phyloP scores from a whole-genome alignment of 805 yeast genomes.

The Nakazawaea wickerhamii region DNA sequence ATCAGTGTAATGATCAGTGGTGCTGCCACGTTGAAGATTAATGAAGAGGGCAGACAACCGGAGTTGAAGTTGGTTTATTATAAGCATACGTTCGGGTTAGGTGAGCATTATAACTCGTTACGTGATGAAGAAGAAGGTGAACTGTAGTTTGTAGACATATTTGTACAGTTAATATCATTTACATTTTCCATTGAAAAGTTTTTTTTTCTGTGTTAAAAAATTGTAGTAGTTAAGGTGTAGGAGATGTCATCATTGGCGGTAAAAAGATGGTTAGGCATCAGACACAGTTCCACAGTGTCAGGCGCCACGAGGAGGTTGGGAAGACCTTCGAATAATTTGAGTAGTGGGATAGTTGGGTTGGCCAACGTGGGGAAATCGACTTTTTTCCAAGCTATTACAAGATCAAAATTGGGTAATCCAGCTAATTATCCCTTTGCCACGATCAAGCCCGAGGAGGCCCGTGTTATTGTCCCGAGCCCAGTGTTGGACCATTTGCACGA shows the following conservation, averaged over 20 bases:
- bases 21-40: slow-evolving; percentile 56
- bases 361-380: slow-evolving; percentile 96
- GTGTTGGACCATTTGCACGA: slow-evolving; percentile 74
- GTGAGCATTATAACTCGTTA: slow-evolving; percentile 91
- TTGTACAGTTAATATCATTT: not conserved
- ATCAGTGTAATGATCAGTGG: slow-evolving; percentile 79
- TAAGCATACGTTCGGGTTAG: slow-evolving; percentile 80
- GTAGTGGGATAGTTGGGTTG: slow-evolving; percentile 88
- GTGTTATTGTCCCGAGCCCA: slow-evolving; percentile 88
- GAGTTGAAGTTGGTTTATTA: slow-evolving; percentile 73
- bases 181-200: not conserved
- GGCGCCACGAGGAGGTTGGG: slow-evolving; percentile 19
- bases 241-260: not conserved
- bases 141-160: not conserved
- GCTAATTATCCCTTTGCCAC: slow-evolving; percentile 99
- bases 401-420: slow-evolving; percentile 89
- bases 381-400: slow-evolving; percentile 94
- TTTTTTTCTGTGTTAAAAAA: not conserved
- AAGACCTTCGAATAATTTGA: slow-evolving; percentile 35
- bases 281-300: not conserved
- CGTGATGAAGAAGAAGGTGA: slow-evolving; percentile 19
- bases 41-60: slow-evolving; percentile 49
- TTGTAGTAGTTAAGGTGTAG: not conserved
- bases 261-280: not conserved
- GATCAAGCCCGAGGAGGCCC: slow-evolving; percentile 96